Base-by-base conservation (phyloP, 805 yeast genomes). In the Ogataea trehaloabstinens region DNA sequence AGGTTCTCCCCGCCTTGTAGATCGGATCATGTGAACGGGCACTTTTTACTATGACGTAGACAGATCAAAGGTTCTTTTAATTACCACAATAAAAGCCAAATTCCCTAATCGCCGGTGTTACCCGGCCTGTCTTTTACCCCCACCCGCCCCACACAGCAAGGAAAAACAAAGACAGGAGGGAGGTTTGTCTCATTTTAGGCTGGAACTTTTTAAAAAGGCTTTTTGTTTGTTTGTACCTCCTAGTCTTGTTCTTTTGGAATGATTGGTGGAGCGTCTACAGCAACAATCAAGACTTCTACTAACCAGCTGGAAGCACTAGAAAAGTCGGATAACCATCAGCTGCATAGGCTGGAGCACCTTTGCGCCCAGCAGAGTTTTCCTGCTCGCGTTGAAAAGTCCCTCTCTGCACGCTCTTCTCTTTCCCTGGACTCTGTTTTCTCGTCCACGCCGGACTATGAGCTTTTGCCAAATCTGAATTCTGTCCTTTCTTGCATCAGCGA, bases 321-420 rank as follows among this genome's bases (percentile, higher is more conserved):
- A 22, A 22, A 22, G 25, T 22, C n/a, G n/a, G n/a, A n/a, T n/a
- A n/a, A n/a, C n/a, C n/a, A 22, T 22, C 25, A 22, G 25, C 25
- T 22, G 25, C 25, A 22, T 22, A 8, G 12, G 25, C 25, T 8
- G 25, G 25, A 22, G 25, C 25, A 22, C 11, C 12, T 22, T 22
- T 22, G 25, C 25, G 25, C 25, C 25, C 25, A 22, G 25, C 25
- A 22, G 12, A 22, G 11, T 12, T 8, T 12, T 19, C 17, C 32
- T 11, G 11, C 29, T 15, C 18, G 24, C 39, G 30, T 27, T 7
- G 30, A 27, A 19, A 42, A 45, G 19, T 37, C 43, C 17, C 46
- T 40, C 27, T 49, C 53, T 19, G 42, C 48, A n/a, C 42, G 53
- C 38, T 50, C 54, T 7, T 50, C 54, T 4, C 40, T 50, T 8